phyloP scores from a whole-genome alignment of 2,329 filamentous ascomycete genomes.

The Ustilaginoidea virens region DNA sequence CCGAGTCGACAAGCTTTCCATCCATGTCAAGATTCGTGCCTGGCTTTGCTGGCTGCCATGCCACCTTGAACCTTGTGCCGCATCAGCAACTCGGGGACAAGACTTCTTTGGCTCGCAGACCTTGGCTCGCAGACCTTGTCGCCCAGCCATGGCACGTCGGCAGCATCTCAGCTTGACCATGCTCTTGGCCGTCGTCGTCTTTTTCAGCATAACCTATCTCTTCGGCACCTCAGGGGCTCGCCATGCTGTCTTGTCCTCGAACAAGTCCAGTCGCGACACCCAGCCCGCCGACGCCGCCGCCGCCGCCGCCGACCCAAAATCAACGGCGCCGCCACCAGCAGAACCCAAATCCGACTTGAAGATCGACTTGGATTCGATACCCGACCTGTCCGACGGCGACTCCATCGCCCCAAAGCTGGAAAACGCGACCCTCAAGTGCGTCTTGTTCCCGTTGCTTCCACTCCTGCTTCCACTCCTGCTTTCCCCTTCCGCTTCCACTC shows the following conservation, averaged over 20 bases:
- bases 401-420: slow-evolving; percentile 69
- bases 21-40: too few species aligned
- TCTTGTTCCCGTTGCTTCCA: too few species aligned
- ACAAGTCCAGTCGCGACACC: slow-evolving; percentile 3
- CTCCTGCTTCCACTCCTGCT: neutral
- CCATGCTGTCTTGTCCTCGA: too few species aligned
- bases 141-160: slow-evolving; percentile 32
- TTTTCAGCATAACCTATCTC: slow-evolving; percentile 43
- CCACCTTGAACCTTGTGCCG: too few species aligned
- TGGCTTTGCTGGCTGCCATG: too few species aligned
- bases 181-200: slow-evolving; percentile 36
- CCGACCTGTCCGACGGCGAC: slow-evolving; percentile 44
- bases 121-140: neutral
- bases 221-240: slow-evolving; percentile 23
- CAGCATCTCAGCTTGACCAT: slow-evolving; percentile 38
- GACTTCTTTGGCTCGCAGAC: too few species aligned
- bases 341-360: slow-evolving; percentile 14
- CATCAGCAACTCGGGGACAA: too few species aligned
- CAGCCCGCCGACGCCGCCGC: neutral
- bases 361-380: slow-evolving; percentile 26
- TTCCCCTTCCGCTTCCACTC: neutral
- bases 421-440: slow-evolving; percentile 66
- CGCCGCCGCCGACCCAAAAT: neutral
- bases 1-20: too few species aligned
- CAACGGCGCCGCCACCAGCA: slow-evolving; percentile 3